These are phyloP conservation scores for Harrya chromipes DNA, from an alignment of 768 basidiomycete species.

Conservation along the genomic window DNA sequence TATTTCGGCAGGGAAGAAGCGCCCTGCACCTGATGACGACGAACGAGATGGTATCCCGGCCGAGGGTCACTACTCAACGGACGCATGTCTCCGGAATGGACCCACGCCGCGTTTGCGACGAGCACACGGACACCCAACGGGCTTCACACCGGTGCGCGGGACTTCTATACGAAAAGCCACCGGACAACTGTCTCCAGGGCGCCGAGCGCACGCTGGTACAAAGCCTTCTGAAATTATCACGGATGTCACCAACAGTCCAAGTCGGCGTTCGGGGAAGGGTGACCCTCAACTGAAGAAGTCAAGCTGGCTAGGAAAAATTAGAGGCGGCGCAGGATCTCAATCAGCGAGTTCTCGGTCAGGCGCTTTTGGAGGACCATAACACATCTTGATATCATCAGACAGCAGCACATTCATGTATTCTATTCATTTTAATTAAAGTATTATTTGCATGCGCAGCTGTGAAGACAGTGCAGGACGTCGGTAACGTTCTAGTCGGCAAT, in stretches of 20 bases:
- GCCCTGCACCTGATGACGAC: slow-evolving; percentile 75
- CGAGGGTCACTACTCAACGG: slow-evolving; percentile 54
- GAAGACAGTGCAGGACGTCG: background rate
- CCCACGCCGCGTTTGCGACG: slow-evolving; percentile 63
- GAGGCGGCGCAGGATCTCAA: slow-evolving; percentile 36
- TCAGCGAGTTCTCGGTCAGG: slow-evolving; percentile 18
- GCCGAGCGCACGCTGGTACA: slow-evolving; percentile 40
- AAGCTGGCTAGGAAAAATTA: slow-evolving; percentile 72
- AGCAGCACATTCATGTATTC: slow-evolving; percentile 17
- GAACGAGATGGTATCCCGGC: slow-evolving; percentile 59
- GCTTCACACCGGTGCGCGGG: slow-evolving; percentile 72
- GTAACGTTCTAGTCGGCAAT: slow-evolving; percentile 14
- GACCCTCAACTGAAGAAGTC: slow-evolving; percentile 42
- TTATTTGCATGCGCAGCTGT: slow-evolving; percentile 1
- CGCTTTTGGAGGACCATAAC: slow-evolving; percentile 25
- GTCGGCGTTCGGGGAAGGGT: slow-evolving; percentile 23
- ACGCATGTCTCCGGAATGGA: slow-evolving; percentile 36
- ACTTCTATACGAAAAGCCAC: slow-evolving; percentile 35
- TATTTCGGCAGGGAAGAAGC: slow-evolving; percentile 57
- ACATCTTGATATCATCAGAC: slow-evolving; percentile 11
- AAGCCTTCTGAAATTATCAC: slow-evolving; percentile 35
- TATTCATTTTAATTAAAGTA: slow-evolving; percentile 1
- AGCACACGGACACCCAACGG: slow-evolving; percentile 53
- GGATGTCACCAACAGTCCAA: slow-evolving; percentile 71
- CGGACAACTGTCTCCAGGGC: slow-evolving; percentile 47